These are phyloP conservation scores for Verbena officinalis DNA, from an alignment of 257 asterid species.

Conservation along the genomic window DNA sequence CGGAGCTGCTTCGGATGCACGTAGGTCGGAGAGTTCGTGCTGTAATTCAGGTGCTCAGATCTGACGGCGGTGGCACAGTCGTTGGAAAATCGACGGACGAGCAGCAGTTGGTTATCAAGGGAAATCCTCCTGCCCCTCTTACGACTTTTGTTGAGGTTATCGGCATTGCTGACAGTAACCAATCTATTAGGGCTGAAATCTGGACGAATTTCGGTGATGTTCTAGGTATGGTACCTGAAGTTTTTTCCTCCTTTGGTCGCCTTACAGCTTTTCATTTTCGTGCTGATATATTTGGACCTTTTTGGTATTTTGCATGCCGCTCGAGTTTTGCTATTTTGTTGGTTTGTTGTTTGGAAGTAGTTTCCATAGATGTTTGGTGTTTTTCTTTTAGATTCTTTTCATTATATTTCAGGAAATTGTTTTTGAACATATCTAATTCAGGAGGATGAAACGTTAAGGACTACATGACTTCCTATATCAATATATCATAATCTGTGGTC, in stretches of 20 bases:
- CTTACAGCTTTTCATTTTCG: background rate
- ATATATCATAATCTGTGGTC: background rate
- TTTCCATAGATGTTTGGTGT: background rate
- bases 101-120: conserved; percentile 73
- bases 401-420: too few relatives aligned
- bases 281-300: background rate
- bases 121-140: conserved; percentile 64
- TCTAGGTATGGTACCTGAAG: conserved; percentile 48
- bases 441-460: too few relatives aligned
- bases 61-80: conserved; percentile 73
- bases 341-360: background rate
- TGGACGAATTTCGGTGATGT: conserved; percentile 88
- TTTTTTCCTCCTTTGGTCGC: background rate
- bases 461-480: too few relatives aligned
- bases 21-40: conserved; percentile 83
- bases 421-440: too few relatives aligned
- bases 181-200: conserved; percentile 71
- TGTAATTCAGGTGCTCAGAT: conserved; percentile 73
- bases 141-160: conserved; percentile 82
- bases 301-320: background rate
- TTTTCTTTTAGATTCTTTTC: background rate
- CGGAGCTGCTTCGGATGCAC: conserved; percentile 63
- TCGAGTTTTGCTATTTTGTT: background rate
- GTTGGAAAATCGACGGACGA: conserved; percentile 83
- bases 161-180: conserved; percentile 77